Evolutionary conservation across 768 basidiomycete species (phyloP), one percentile per base, ranked within the genome.

Genomic region (Hemileccinum rubropunctum): DNA sequence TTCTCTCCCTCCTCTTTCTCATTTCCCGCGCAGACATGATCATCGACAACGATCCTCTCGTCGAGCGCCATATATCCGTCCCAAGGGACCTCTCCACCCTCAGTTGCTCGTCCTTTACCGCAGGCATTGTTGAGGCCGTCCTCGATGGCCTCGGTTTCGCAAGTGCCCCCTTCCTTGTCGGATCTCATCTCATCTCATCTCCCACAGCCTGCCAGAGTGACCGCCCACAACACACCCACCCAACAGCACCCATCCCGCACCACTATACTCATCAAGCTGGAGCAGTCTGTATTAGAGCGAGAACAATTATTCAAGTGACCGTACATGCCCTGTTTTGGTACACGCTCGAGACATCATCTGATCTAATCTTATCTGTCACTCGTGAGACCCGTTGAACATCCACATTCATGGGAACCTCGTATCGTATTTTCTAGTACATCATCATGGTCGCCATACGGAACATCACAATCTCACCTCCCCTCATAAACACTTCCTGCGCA

Each of bases 241-340:
- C 73, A 85, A 10, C 84, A 88, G 50, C 81, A 77, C 61, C 91
- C 95, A 3, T 81, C 83, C 44, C 81, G 94, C 45, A 97, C 88
- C 5, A 95, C 95, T n/a, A 94, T 99, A 50, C 80, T 99, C 46
- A 95, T 99, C 73, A 98, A 98, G 71, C 75, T 98, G 52, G 93
- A 98, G 70, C 86, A 84, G 62, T 86, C 85, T 50, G 95, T 98
- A 42, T 74, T 99, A 63, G 93, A 95, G 58, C 82, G 97, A 39
- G 97, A 99, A 73, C 89, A 92, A 65, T 76, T 89, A n/a, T 68
- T 94, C 64, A 93, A 91, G 74, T 85, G 73, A 73, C 49, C 35
- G 34, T 53, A 45, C 30, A 38, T 40, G 23, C 13, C 42, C 34
- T 21, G 10, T 35, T 21, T 33, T 54, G 47, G 56, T 47, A 50